phyloP scores from a whole-genome alignment of 768 basidiomycete species.

The Lactarius sanguifluus region DNA sequence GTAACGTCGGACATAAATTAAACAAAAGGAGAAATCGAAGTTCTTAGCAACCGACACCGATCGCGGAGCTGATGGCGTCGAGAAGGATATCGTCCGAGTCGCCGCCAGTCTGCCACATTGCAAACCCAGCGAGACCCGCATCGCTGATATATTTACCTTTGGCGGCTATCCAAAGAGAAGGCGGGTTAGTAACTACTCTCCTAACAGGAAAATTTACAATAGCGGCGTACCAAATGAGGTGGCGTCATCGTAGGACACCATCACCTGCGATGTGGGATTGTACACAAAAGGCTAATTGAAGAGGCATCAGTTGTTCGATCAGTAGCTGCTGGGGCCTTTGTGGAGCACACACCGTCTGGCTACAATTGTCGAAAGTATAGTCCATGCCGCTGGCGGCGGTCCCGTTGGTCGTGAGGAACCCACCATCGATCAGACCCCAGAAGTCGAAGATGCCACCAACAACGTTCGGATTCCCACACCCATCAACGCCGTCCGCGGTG shows the following conservation, averaged over 20 bases:
- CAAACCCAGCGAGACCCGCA: slow-evolving; percentile 41
- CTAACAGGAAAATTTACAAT: neutral
- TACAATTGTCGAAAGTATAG: slow-evolving; percentile 44
- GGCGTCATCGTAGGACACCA: slow-evolving; percentile 40
- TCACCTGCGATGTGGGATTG: slow-evolving; percentile 32
- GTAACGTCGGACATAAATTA: neutral
- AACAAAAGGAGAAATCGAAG: neutral
- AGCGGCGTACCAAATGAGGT: slow-evolving; percentile 33
- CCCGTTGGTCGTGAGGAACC: slow-evolving; percentile 50
- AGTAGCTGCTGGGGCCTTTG: neutral
- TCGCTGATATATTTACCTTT: slow-evolving; percentile 45
- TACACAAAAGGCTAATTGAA: slow-evolving; percentile 37
- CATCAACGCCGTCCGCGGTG: slow-evolving; percentile 44
- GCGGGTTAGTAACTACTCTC: neutral
- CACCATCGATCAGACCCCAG: slow-evolving; percentile 54
- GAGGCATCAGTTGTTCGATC: neutral
- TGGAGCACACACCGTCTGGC: slow-evolving; percentile 33
- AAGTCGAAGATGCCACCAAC: slow-evolving; percentile 57
- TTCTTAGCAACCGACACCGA: slow-evolving; percentile 4
- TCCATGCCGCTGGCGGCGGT: slow-evolving; percentile 46
- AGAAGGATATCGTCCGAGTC: slow-evolving; percentile 43
- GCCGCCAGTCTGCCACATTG: slow-evolving; percentile 48
- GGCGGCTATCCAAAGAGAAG: slow-evolving; percentile 35
- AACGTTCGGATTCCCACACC: slow-evolving; percentile 54
- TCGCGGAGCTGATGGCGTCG: slow-evolving; percentile 34